These are phyloP conservation scores for Schizosaccharomyces lindneri DNA, from an alignment of 805 yeast genomes.

Conservation along the genomic window DNA sequence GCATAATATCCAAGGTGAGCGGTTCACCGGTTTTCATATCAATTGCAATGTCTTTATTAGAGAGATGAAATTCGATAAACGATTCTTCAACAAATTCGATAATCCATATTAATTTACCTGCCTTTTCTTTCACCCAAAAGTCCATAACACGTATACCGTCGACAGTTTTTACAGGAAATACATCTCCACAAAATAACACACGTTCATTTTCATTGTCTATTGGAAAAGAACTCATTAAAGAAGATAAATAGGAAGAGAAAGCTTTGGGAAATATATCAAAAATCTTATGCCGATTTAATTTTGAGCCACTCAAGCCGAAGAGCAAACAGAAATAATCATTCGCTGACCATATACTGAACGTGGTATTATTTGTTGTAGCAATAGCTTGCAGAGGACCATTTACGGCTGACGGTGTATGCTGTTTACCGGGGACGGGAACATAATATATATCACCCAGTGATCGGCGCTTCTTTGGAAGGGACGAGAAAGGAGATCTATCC, in stretches of 20 bases:
- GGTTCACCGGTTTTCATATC: background rate
- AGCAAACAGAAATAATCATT: slow-evolving; percentile 1
- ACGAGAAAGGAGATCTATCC: background rate
- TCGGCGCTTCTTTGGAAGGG: background rate
- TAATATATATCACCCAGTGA: background rate
- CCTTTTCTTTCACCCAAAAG: slow-evolving; percentile 1
- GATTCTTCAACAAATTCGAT: background rate
- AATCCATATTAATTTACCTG: slow-evolving; percentile 1
- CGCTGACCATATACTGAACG: background rate
- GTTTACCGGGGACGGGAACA: background rate
- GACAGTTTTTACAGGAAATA: background rate
- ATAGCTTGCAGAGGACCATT: background rate
- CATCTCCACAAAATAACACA: background rate
- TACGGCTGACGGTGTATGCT: background rate
- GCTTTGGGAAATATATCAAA: background rate
- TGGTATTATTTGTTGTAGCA: background rate
- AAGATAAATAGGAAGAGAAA: background rate
- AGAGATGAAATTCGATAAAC: background rate
- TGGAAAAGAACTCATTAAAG: background rate
- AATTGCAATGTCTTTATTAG: background rate
- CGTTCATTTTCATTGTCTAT: background rate
- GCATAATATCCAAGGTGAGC: background rate
- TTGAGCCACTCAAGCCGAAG: background rate
- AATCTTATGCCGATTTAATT: background rate
- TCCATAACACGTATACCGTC: background rate